Base-by-base conservation (phyloP, 2,329 filamentous ascomycete genomes). In the Cladosporium sp. region DNA sequence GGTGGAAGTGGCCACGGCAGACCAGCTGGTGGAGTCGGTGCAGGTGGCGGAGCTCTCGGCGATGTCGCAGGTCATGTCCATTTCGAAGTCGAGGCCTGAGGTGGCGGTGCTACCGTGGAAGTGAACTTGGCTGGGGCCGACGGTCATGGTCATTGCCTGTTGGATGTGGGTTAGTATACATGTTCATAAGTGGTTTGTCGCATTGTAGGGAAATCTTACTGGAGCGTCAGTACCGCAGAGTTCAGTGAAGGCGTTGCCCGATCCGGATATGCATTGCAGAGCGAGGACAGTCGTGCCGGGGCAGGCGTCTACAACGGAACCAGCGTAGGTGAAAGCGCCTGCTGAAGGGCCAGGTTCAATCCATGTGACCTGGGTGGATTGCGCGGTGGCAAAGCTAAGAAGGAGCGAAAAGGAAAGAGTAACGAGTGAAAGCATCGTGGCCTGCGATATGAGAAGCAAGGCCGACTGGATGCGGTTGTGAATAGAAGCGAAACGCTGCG, bases 1-100 rank as follows among this genome's bases (percentile, higher is more conserved):
- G n/a, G 63, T 65, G 28, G 54, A 59, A 16, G 30, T 58, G 23
- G 46, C 63, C 18, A 51, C 57, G 46, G 56, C 63, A 54, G 63
- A 65, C 54, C 63, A 58, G 57, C 63, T 65, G 63, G 57, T 51
- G 30, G 63, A 58, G n/a, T 59, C 63, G 54, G 63, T 65, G 56
- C 63, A 65, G 21, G 48, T 54, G 25, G 63, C 63, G 56, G 46
- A 53, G 43, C 26, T 23, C 16, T 53, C 56, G 54, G 30, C 56
- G 54, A 65, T 51, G 54, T 43, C 57, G 46, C 63, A 65, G 54
- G 48, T 65, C 46, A 58, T 53, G 54, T 65, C 48, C 56, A 65
- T 51, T 32, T 65, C 25, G 30, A 65, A 58, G 46, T 58, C 49
- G 46, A 65, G 54, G 32, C 63, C 63, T n/a, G 54, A 26, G 16